A percentile compares a stretch with the other conserved stretches of the same genome.
These are phyloP conservation scores for Biscogniauxia sp. DNA, from an alignment of 2,329 filamentous ascomycete genomes.

Conservation along the genomic window DNA sequence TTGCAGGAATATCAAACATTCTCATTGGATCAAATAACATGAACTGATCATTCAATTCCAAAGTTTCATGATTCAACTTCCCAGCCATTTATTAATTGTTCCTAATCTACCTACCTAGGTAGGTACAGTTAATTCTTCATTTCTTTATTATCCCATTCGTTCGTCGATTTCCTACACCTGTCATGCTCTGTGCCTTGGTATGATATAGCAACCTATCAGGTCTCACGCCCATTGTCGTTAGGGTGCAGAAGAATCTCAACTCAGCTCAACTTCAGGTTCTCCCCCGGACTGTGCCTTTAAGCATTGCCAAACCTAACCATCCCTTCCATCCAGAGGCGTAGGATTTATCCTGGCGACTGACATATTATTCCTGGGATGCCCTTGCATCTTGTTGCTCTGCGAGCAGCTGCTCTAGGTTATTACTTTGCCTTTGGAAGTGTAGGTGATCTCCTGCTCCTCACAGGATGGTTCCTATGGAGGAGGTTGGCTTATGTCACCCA, in stretches of 20 bases:
- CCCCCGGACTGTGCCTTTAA: slow-evolving; percentile 1
- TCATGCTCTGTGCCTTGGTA: neutral
- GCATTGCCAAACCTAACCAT: neutral
- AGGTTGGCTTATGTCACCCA: slow-evolving; percentile 1
- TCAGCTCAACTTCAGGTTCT: too few relatives aligned
- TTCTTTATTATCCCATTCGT: neutral
- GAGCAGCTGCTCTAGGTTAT: slow-evolving; percentile 13
- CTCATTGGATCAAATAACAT: slow-evolving; percentile 1
- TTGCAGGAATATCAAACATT: neutral
- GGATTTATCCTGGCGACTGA: slow-evolving; percentile 5
- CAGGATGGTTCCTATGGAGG: slow-evolving; percentile 12
- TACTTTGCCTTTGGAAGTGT: slow-evolving; percentile 17
- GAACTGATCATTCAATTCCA: neutral
- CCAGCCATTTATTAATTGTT: neutral
- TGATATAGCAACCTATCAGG: neutral
- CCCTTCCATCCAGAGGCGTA: too few relatives aligned
- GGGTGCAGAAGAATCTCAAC: neutral
- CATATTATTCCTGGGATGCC: slow-evolving; percentile 10
- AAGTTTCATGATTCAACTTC: neutral
- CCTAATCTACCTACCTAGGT: too few relatives aligned
- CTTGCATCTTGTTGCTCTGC: slow-evolving; percentile 9
- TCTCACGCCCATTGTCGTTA: neutral
- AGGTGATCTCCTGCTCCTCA: slow-evolving; percentile 18
- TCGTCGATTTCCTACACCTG: neutral
- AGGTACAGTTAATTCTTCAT: neutral